Evolutionary conservation across 225 moss, liverwort and hornwort species (phyloP), one percentile per base, ranked within the genome.

Genomic region (Marchantia polymorpha): DNA sequence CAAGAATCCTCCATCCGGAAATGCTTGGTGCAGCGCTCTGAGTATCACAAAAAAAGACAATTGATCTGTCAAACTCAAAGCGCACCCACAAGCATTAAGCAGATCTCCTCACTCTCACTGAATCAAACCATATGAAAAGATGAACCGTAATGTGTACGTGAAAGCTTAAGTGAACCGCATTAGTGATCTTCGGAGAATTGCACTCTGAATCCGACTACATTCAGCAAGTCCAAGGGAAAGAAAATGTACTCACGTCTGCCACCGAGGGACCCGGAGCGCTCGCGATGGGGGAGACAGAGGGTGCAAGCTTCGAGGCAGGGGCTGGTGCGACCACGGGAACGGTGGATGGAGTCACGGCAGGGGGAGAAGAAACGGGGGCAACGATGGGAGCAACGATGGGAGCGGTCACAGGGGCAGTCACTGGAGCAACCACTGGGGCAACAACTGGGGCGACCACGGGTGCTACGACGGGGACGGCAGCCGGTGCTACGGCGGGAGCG

Each of bases 1-100:
- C 71, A 15, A 71, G 49, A 20, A 71, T 46, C 49, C 71, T 51
- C 71, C 71, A 71, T 39, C 48, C 31, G 46, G 48, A 14, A 50
- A 71, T 51, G 49, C 71, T 71, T 39, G 71, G 22, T 71, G 49
- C 71, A 71, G 71, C 48, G 71, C 49, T 71, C 71, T 71, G 71
- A 17, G 3, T 7, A 6, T 23, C n/a, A 22, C 7, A 64, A 0
- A 4, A 5, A 64, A 6, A 58, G 58, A 58, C 7, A 20, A 58
- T 14, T 58, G 58, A 58, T 20, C 20, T 58, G 58, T 58, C 58
- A 58, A 20, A 58, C 12, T 58, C 58, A 20, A 58, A 58, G 20
- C 20, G 20, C 58, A 7, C 19, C 9, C 58, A 58, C 58, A 15
- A 16, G 7, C 16, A 58, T 12, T 0, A 12, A 58, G 20, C 58